Evolutionary conservation across 352 stramenopile species (phyloP).

Genomic region (Phytophthora fragariae): DNA sequence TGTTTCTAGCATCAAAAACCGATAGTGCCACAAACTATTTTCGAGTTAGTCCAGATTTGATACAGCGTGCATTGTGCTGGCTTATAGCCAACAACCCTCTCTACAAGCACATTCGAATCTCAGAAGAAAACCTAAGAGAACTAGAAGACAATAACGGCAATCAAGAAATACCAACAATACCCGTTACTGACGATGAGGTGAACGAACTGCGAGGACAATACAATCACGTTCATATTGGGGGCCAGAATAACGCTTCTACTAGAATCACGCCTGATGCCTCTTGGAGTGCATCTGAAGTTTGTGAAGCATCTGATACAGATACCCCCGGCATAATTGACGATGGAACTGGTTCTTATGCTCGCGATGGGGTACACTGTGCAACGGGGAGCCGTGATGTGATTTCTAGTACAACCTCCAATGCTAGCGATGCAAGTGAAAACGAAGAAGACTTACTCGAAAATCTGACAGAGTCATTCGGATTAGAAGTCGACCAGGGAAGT

Average conservation of each 20-base stretch:
- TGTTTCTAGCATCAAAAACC: background rate
- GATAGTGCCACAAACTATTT: conserved; percentile 7
- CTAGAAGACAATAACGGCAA: background rate
- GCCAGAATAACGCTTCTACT: background rate
- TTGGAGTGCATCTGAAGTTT: background rate
- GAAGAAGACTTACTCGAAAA: conserved; percentile 11
- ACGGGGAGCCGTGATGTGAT: background rate
- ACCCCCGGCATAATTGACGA: too few relatives aligned
- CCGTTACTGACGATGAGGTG: conserved; percentile 9
- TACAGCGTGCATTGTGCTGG: conserved; percentile 14
- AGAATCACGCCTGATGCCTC: background rate
- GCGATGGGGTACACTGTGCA: background rate
- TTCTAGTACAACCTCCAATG: background rate
- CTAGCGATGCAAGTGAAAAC: conserved; percentile 5
- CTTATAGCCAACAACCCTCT: conserved; percentile 15
- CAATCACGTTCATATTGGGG: background rate
- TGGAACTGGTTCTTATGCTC: too few relatives aligned
- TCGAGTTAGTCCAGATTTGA: conserved; percentile 5
- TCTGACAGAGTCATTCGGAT: conserved; percentile 14
- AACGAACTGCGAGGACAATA: conserved; percentile 7
- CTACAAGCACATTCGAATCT: conserved; percentile 14
- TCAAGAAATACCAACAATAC: conserved; percentile 7
- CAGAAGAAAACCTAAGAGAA: conserved; percentile 7
- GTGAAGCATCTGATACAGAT: too few relatives aligned
- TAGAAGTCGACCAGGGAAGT: background rate